A percentile compares a stretch with the other conserved stretches of the same genome.
These are phyloP conservation scores for Coemansia sp. DNA, from an alignment of 192 early-diverging fungal genomes.

Conservation along the genomic window DNA sequence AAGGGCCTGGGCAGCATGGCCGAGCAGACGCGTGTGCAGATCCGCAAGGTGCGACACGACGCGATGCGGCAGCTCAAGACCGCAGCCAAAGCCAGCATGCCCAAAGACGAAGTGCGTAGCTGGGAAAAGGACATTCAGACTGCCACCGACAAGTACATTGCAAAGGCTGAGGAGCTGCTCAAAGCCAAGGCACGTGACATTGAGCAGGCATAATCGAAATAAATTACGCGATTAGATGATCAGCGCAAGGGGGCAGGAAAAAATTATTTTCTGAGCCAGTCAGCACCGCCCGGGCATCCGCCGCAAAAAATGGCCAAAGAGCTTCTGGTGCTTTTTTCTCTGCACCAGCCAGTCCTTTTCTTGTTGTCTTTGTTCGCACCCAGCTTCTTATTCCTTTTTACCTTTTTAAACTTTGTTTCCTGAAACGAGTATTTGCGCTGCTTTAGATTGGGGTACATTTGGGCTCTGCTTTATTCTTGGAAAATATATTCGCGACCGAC, in stretches of 20 bases:
- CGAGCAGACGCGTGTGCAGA: slow-evolving; percentile 66
- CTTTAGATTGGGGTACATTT: background rate
- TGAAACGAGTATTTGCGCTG: slow-evolving; percentile 1
- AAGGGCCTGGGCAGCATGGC: slow-evolving; percentile 62
- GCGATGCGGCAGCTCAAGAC: slow-evolving; percentile 75
- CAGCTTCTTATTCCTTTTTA: background rate
- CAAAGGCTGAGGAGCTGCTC: slow-evolving; percentile 62
- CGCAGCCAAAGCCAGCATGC: slow-evolving; percentile 55
- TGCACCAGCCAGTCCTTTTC: slow-evolving; percentile 1
- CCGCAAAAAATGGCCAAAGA: background rate
- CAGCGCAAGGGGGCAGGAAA: slow-evolving; percentile 10
- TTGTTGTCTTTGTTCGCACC: slow-evolving; percentile 1
- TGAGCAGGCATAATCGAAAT: slow-evolving; percentile 19
- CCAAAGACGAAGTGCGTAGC: slow-evolving; percentile 57
- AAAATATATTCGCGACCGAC: background rate
- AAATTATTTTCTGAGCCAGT: slow-evolving; percentile 16
- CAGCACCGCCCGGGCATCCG: background rate
- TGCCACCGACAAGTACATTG: slow-evolving; percentile 63
- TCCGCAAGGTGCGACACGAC: slow-evolving; percentile 69
- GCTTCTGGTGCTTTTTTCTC: slow-evolving; percentile 5
- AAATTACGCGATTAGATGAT: slow-evolving; percentile 10
- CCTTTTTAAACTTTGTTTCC: background rate
- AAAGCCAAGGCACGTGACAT: slow-evolving; percentile 73
- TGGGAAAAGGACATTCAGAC: slow-evolving; percentile 68
- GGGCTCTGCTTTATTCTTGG: background rate